Evolutionary conservation across 108 stramenopile species (phyloP).

Genomic region (Pseudonitzschia multiseries): DNA sequence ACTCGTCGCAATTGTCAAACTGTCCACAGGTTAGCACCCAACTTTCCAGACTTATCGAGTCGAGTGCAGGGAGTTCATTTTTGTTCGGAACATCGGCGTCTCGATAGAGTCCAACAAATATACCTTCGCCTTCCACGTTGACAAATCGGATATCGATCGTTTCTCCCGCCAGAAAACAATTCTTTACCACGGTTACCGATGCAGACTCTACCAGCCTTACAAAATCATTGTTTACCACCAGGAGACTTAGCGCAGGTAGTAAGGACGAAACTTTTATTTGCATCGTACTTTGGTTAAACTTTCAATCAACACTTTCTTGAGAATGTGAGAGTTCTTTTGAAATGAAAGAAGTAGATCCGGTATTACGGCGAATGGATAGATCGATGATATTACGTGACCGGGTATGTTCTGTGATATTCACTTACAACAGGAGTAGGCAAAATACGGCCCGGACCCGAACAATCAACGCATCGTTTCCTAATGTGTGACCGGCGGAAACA

Average conservation of each 20-base stretch:
- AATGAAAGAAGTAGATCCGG: not conserved
- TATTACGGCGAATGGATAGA: not conserved
- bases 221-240: not conserved
- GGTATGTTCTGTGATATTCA: no score
- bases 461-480: not conserved
- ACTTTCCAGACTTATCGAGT: not conserved
- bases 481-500: not conserved
- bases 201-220: not conserved
- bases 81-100: not conserved
- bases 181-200: not conserved
- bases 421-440: not conserved
- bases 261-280: not conserved
- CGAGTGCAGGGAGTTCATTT: not conserved
- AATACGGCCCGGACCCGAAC: not conserved
- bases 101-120: slow-evolving; percentile 8
- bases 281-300: not conserved
- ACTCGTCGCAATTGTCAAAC: not conserved
- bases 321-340: no score
- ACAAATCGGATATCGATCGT: slow-evolving; percentile 2
- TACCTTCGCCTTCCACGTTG: slow-evolving; percentile 12
- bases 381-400: not conserved
- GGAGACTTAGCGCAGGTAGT: not conserved
- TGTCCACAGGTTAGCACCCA: slow-evolving; percentile 19
- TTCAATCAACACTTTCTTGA: not conserved
- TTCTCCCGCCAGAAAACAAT: not conserved